A percentile compares a stretch with the other conserved stretches of the same genome.
Conservation (phyloP, 495 filamentous ascomycete genomes). For the Hypoxylon lenormandii region DNA sequence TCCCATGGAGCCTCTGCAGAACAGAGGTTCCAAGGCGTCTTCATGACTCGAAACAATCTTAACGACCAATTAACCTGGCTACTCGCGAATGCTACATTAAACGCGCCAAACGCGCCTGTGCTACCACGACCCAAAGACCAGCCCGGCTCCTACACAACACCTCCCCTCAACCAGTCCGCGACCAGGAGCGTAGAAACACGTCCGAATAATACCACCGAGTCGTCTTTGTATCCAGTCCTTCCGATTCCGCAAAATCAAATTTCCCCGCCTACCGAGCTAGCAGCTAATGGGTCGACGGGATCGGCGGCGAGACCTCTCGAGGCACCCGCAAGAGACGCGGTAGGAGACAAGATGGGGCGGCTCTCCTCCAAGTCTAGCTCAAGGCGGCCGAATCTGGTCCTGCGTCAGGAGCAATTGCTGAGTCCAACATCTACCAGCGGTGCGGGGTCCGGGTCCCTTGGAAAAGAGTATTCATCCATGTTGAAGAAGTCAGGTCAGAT, state of each 20-base stretch:
- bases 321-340: conserved; percentile 23
- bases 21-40: conserved; percentile 53
- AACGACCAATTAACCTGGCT: conserved; percentile 70
- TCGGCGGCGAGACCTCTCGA: conserved; percentile 31
- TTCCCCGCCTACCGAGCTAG: conserved; percentile 18
- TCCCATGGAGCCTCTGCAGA: conserved; percentile 50
- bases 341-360: conserved; percentile 49
- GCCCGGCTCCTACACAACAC: conserved; percentile 25
- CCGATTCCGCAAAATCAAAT: conserved; percentile 22
- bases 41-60: conserved; percentile 76
- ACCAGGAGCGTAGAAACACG: conserved; percentile 29
- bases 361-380: conserved; percentile 45
- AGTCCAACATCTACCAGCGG: conserved; percentile 52
- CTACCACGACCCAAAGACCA: conserved; percentile 49
- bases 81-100: conserved; percentile 56
- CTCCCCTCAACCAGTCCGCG: conserved; percentile 24
- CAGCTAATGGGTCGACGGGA: conserved; percentile 41
- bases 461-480: conserved; percentile 52
- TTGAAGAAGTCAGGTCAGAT: conserved; percentile 38
- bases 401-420: conserved; percentile 52
- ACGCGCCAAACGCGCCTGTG: conserved; percentile 49
- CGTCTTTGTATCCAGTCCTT: conserved; percentile 44
- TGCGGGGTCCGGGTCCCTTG: conserved; percentile 51
- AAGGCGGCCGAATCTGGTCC: conserved; percentile 44
- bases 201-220: conserved; percentile 11